Evolutionary conservation across 192 early-diverging fungal genomes (phyloP), one percentile per base, ranked within the genome.

Genomic region (Coemansia sp.): DNA sequence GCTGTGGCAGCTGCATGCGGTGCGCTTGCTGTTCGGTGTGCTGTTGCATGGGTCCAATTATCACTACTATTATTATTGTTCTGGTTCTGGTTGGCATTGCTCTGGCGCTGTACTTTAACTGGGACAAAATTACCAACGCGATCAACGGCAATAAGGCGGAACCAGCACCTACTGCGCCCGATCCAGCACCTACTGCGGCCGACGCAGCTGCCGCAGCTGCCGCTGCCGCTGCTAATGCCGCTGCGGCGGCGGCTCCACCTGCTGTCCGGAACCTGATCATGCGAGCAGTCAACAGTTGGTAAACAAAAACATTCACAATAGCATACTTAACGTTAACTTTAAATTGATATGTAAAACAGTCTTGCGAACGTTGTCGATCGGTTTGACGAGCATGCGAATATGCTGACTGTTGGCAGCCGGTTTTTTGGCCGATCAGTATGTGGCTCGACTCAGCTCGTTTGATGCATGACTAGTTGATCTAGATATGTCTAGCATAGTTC

Each of bases 21-120:
- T 76, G 74, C 56, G 25, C 73, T 1, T 82, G 79, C 58, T 65
- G 70, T 47, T 39, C 70, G 19, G 25, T 19, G 0, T 69, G 65
- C 50, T 72, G 79, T 51, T 76, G 79, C 61, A 32, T 74, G 47
- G 54, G 67, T 25, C 79, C 79, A 14, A 64, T 76, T 3, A 49
- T 82, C 35, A 58, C 68, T 5, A 67, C 70, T 55, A 56, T 66
- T 15, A 53, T 82, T 22, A 38, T 66, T 3, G 11, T 76, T 19
- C 41, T 70, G 14, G 71, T 70, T 10, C 61, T 73, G 4, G 70
- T 75, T 21, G 79, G 79, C 2, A 66, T 67, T 32, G 79, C 74
- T 1, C 60, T 82, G 48, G 79, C 67, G 6, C 66, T 82, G n/a
- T 82, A 82, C 60, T 82, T 82, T 32, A 82, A 82, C 70, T 76